Conservation (phyloP, 306 rosid genomes). For the Glycyrrhiza uralensis region DNA sequence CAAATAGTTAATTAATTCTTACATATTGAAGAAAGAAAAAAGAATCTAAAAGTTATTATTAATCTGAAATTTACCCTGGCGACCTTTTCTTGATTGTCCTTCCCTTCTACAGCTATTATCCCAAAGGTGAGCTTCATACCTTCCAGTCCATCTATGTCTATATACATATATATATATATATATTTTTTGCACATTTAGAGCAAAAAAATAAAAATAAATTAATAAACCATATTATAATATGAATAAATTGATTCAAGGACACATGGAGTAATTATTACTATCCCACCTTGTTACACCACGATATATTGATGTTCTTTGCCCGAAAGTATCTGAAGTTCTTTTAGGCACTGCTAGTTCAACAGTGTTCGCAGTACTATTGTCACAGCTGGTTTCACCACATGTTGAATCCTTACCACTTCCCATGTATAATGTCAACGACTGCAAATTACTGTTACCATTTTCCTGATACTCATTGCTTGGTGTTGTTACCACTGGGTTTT, state of each 20-base stretch:
- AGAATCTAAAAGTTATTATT: background rate
- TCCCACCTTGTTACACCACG: constrained; percentile 89
- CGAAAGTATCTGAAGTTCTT: constrained; percentile 85
- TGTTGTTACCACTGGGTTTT: constrained; percentile 43
- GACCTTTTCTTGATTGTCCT: constrained; percentile 98
- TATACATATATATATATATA: background rate
- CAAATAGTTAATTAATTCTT: background rate
- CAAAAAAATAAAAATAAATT: background rate
- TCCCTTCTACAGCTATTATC: constrained; percentile 99
- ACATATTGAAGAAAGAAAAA: background rate
- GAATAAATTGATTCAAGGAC: background rate
- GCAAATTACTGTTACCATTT: constrained; percentile 56
- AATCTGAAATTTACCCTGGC: constrained; percentile 63
- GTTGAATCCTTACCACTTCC: constrained; percentile 83
- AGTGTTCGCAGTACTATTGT: constrained; percentile 38
- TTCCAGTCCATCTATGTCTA: constrained; percentile 99
- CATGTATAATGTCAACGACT: constrained; percentile 84
- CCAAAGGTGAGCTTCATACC: constrained; percentile 99
- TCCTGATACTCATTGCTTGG: constrained; percentile 62
- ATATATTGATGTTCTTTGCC: constrained; percentile 96
- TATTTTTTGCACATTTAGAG: background rate
- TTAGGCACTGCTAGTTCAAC: constrained; percentile 62
- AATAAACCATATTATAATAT: too few species aligned
- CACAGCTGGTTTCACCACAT: constrained; percentile 71
- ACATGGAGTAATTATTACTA: background rate